Evolutionary conservation across 306 rosid genomes (phyloP), one percentile per base, ranked within the genome.

Genomic region (Dryas alaskensis): DNA sequence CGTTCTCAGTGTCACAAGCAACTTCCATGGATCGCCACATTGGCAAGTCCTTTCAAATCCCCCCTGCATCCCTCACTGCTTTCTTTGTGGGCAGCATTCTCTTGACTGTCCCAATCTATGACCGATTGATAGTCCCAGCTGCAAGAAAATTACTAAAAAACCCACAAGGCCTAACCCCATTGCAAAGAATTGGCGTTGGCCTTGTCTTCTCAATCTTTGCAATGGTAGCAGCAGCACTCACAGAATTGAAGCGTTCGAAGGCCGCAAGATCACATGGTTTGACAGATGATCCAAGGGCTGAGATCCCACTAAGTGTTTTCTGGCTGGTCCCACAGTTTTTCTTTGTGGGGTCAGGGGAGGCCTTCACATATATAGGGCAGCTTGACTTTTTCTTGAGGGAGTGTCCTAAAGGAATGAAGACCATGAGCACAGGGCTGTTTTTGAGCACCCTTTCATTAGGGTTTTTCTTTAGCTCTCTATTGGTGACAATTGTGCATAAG

Each of bases 341-440:
- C 86, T 13, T 93, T 3, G 96, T 93, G 37, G 98, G 98, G 16
- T 59, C 84, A 0, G 98, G 97, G 0, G 97, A 93, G 80, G 98
- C 97, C 8, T 91, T 91, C 54, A 91, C 80, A 45, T 91, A 93
- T 44, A 87, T 88, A 70, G 98, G 98, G 0, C 97, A 93, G 53
- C 78, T 93, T 4, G 92, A 89, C 48, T 93, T 93, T 57, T 91
- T 93, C 73, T 82, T 91, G 0, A 80, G 94, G 58, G 98, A 93
- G 72, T 91, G 97, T 19, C 97, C 98, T 0, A 89, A 91, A 67
- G 97, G 98, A 57, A 93, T 91, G 97, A 91, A 91, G 77, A 91
- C 97, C 0, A 88, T 89, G 92, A 93, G 98, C 81, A 93, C 97
- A 0, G 98, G 97, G 14, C 67, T 91, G 72, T 93, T 93, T 60